Evolutionary conservation across 1,284 basidiomycete species (phyloP).

Genomic region (Trichosporon sp.): DNA sequence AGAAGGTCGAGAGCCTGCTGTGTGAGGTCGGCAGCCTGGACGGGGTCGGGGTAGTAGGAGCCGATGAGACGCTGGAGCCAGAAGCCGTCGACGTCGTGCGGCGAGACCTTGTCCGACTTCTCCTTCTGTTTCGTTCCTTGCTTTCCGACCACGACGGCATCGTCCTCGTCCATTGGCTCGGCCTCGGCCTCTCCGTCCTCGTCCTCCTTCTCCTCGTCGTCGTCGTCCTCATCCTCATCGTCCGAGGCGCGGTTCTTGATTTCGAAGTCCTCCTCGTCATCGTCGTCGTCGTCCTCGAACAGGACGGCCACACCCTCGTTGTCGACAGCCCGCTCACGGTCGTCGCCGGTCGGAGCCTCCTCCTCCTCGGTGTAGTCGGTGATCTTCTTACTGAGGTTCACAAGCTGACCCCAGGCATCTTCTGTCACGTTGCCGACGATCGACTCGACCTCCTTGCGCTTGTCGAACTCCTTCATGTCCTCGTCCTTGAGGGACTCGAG

Average conservation of each 20-base stretch:
- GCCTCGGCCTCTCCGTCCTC: constrained; percentile 51
- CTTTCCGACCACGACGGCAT: constrained; percentile 61
- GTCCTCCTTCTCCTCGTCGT: constrained; percentile 59
- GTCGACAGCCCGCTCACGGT: constrained; percentile 48
- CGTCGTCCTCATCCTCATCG: constrained; percentile 66
- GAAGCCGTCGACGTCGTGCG: constrained; percentile 91
- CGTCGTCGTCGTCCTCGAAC: constrained; percentile 91
- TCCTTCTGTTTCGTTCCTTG: constrained; percentile 36
- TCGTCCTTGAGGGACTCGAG: constrained; percentile 89
- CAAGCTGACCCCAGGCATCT: constrained; percentile 78
- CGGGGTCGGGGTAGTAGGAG: constrained; percentile 84
- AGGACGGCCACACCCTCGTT: constrained; percentile 88
- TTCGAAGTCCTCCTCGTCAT: constrained; percentile 67
- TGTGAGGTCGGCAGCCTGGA: constrained; percentile 90
- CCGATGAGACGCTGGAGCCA: constrained; percentile 96
- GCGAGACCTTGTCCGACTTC: constrained; percentile 66
- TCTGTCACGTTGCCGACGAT: constrained; percentile 65
- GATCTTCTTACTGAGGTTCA: constrained; percentile 88
- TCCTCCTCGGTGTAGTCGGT: constrained; percentile 92
- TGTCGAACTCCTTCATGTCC: constrained; percentile 90
- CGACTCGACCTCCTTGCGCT: constrained; percentile 88
- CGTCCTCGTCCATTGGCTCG: constrained; percentile 46
- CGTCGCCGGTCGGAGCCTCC: constrained; percentile 72
- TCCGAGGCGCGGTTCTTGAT: constrained; percentile 51
- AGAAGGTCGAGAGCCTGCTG: constrained; percentile 79